Conservation (phyloP, 2,329 filamentous ascomycete genomes). For the Tolypocladium sp. region DNA sequence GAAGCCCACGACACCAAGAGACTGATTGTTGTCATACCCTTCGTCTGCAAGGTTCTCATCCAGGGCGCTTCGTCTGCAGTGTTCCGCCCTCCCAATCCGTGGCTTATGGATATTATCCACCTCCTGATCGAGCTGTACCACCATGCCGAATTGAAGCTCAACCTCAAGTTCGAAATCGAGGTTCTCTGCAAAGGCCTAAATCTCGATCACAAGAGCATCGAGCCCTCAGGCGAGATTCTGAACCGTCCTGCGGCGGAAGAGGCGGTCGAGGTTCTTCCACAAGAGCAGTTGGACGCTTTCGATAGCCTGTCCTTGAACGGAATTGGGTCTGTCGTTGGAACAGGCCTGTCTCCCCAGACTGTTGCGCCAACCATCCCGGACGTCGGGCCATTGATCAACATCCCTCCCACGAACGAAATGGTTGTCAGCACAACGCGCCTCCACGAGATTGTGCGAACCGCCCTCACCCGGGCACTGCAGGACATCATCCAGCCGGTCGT, state of each 20-base stretch:
- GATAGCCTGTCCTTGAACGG: constrained; percentile 74
- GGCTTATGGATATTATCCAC: constrained; percentile 93
- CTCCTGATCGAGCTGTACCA: constrained; percentile 91
- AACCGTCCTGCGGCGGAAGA: constrained; percentile 61
- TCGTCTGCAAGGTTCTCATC: constrained; percentile 90
- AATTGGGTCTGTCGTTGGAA: constrained; percentile 57
- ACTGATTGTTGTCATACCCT: constrained; percentile 86
- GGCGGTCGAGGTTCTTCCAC: constrained; percentile 46
- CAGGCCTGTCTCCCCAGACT: constrained; percentile 67
- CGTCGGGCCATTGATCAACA: constrained; percentile 66
- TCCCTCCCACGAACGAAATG: constrained; percentile 74
- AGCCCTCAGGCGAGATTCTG: constrained; percentile 78
- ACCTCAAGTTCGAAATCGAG: constrained; percentile 97
- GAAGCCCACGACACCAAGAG: constrained; percentile 92
- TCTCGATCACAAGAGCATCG: constrained; percentile 86
- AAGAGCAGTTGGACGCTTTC: constrained; percentile 69
- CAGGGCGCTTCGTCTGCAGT: constrained; percentile 79
- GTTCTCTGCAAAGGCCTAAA: constrained; percentile 88
- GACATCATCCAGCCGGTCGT: constrained; percentile 98
- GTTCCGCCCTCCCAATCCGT: constrained; percentile 91
- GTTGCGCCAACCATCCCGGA: constrained; percentile 78
- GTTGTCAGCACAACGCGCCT: constrained; percentile 61
- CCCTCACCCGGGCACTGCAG: constrained; percentile 80
- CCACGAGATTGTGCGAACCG: constrained; percentile 71
- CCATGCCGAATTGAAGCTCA: constrained; percentile 85